A percentile compares a stretch with the other conserved stretches of the same genome.
These are phyloP conservation scores for Anaeromyces robustus DNA, from an alignment of 192 early-diverging fungal genomes.

Conservation along the genomic window DNA sequence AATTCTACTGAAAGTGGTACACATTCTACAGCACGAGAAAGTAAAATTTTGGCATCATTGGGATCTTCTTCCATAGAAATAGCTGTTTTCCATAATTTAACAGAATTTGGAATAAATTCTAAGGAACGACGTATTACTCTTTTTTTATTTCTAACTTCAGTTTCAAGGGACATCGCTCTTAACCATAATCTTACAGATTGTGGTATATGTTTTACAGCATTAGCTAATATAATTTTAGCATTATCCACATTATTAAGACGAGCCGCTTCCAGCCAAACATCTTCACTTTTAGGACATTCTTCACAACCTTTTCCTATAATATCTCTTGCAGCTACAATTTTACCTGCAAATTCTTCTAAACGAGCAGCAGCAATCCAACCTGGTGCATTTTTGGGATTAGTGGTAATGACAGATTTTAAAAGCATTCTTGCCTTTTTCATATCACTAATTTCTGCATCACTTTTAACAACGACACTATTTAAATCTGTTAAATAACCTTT, in stretches of 20 bases:
- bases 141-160: constrained; percentile 55
- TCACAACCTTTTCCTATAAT: constrained; percentile 84
- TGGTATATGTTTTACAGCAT: constrained; percentile 76
- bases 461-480: constrained; percentile 62
- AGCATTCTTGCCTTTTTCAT: constrained; percentile 79
- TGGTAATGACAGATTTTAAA: constrained; percentile 73
- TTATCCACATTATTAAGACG: constrained; percentile 69
- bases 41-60: constrained; percentile 73
- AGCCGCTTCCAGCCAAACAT: constrained; percentile 93
- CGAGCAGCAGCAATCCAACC: constrained; percentile 98
- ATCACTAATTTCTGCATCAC: constrained; percentile 68
- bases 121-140: constrained; percentile 76
- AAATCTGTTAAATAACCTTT: constrained; percentile 93
- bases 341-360: constrained; percentile 82
- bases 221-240: constrained; percentile 80
- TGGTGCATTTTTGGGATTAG: constrained; percentile 90
- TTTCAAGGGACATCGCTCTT: constrained; percentile 70
- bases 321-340: constrained; percentile 62
- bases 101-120: constrained; percentile 83
- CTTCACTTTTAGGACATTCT: constrained; percentile 84
- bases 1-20: constrained; percentile 79
- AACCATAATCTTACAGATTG: constrained; percentile 89
- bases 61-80: constrained; percentile 83
- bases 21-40: constrained; percentile 86
- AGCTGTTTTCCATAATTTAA: constrained; percentile 82